phyloP scores from a whole-genome alignment of 1,284 basidiomycete species.

The Cutaneotrichosporon cavernicola region DNA sequence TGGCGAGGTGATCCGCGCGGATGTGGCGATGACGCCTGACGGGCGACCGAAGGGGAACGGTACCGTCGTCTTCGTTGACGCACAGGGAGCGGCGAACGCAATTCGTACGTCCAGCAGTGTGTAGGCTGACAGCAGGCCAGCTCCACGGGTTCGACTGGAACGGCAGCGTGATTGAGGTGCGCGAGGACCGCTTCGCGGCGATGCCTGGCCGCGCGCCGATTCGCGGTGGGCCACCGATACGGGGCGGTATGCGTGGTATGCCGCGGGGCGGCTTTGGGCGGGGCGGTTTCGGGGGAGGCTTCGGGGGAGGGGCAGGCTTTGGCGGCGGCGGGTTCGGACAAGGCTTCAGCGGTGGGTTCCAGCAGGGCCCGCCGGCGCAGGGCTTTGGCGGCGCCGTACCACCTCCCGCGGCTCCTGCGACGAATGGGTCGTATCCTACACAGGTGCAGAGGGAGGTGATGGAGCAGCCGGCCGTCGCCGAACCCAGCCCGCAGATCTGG shows the following conservation, averaged over 20 bases:
- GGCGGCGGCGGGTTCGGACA: constrained; percentile 56
- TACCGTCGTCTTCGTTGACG: constrained; percentile 88
- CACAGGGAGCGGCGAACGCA: constrained; percentile 85
- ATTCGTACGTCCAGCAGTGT: constrained; percentile 64
- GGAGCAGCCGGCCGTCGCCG: constrained; percentile 46
- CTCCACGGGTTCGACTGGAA: constrained; percentile 95
- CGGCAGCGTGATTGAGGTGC: constrained; percentile 84
- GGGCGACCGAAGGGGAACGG: constrained; percentile 91
- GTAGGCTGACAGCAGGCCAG: constrained; percentile 64
- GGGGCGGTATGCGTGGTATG: constrained; percentile 60
- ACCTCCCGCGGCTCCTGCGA: neutral
- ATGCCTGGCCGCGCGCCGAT: constrained; percentile 54
- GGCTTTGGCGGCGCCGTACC: constrained; percentile 1
- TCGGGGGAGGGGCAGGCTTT: constrained; percentile 56
- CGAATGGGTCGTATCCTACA: neutral
- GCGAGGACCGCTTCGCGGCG: constrained; percentile 89
- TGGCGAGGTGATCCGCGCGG: constrained; percentile 89
- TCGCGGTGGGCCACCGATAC: constrained; percentile 43
- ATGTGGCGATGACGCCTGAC: constrained; percentile 87
- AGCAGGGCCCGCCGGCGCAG: neutral
- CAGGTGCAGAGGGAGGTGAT: neutral
- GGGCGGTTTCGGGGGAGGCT: constrained; percentile 59
- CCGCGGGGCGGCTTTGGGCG: constrained; percentile 59
- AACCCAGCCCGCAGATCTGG: constrained; percentile 91
- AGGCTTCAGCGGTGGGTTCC: neutral